Evolutionary conservation across 495 filamentous ascomycete genomes (phyloP).

Genomic region (Tuber umbilicatum): DNA sequence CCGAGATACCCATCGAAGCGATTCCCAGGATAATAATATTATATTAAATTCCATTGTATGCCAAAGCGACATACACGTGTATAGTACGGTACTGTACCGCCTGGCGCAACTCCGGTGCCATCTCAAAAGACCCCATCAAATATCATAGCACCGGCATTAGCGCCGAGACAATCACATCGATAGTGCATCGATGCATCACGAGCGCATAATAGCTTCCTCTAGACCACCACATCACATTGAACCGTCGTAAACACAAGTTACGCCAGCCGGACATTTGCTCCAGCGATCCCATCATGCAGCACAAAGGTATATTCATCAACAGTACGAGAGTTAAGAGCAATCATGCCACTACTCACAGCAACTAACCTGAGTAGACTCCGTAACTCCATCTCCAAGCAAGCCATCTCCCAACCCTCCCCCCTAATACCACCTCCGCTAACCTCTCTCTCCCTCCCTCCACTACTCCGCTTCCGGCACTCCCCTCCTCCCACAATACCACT

Average conservation of each 20-base stretch:
- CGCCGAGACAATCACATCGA: not conserved
- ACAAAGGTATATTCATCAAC: not conserved
- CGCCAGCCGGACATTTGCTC: not conserved
- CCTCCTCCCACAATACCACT: not conserved
- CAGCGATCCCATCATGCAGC: not conserved
- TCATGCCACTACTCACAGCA: not conserved
- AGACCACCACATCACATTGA: not conserved
- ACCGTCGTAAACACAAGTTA: not conserved
- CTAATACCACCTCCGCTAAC: not conserved
- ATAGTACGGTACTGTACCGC: no score
- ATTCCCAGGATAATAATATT: no score
- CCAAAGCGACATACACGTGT: no score
- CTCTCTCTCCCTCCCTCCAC: not conserved
- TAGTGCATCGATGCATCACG: not conserved
- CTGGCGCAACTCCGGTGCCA: no score
- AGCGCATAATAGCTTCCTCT: not conserved
- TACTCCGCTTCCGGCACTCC: not conserved
- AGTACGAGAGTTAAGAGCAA: not conserved
- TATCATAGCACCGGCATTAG: not conserved
- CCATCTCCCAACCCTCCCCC: not conserved
- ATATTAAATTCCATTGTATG: no score
- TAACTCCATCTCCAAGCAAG: not conserved
- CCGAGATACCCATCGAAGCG: no score
- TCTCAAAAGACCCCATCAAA: not conserved
- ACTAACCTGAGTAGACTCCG: not conserved